Evolutionary conservation across 169 alveolate genomes (phyloP), one percentile per base, ranked within the genome.

Genomic region (Plasmodium malariae): DNA sequence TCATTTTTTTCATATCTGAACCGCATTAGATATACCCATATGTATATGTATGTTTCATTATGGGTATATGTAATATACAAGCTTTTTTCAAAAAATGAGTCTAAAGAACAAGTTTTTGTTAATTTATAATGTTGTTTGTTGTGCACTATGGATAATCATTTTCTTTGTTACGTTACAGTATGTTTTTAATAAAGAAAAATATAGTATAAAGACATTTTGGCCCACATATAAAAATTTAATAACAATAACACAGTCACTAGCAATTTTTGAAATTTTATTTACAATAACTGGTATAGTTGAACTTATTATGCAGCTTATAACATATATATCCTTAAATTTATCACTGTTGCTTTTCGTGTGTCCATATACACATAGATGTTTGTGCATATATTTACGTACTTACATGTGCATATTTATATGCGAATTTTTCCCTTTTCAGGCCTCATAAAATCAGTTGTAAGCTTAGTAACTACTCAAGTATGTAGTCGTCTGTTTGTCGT

Each of bases 401-500:
- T 5, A 40, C 36, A 37, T 74, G 34, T 59, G 26, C 11, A n/a
- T 69, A 2, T 0, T 19, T n/a, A 19, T 69, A 0, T 40, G 69
- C 11, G 7, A 21, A 59, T 59, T 43, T 26, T n/a, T 54, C 67
- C 17, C 55, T 59, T 70, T 70, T 6, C 48, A 83, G 91, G 85
- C 34, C 28, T 48, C 2, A 83, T 68, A 34, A 65, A 65, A 24
- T 83, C 91, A 40, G 86, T 54, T 36, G 0, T 67, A 26, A 40
- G 62, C 24, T 67, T 67, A 28, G 91, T 68, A 12, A 24, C 85
- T 3, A 67, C 72, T 28, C 91, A 83, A 83, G 72, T 83, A 45
- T 83, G 36, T 72, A 83, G 91, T 48, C 55, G 91, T 19, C 63
- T 83, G 17, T 83, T 83, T 54, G 49, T 83, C 17, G 91, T 83